Evolutionary conservation across 1,284 basidiomycete species (phyloP), one percentile per base, ranked within the genome.

Genomic region (Crucibulum cyathiforme): DNA sequence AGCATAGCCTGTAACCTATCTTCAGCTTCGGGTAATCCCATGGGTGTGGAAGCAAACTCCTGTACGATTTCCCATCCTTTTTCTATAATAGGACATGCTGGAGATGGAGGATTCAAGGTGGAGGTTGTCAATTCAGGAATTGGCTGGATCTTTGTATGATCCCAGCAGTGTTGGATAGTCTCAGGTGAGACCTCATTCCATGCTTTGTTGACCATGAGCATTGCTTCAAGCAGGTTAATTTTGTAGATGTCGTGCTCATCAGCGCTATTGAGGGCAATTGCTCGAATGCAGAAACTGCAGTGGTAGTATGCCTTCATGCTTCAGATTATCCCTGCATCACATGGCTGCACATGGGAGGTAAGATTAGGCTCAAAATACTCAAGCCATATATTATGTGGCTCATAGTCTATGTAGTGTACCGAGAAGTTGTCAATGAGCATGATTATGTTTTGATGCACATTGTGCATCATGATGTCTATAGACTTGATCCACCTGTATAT

Each of bases 241-340:
- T 74, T 64, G 51, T 73, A 77, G 47, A 77, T 72, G 15, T 74
- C 58, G 17, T 15, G 13, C 15, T 63, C 59, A 36, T 66, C 68
- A 35, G 61, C 63, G 12, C 73, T 67, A 57, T 77, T 66, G 8
- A 53, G 65, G 48, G 73, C 60, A 50, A 76, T 60, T 7, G 67
- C 66, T 4, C 55, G 59, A 12, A 37, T 50, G 13, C 57, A 64
- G 65, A 52, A 69, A 13, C 7, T 6, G n/a, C n/a, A n/a, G 68
- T 7, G 56, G 54, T 77, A 75, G 47, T 72, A 65, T 12, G 75
- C 77, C 63, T 77, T 77, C 63, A 74, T 72, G 47, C 66, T 66
- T 6, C 61, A 38, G 53, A 78, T 76, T 36, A 75, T 75, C 10
- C 77, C 74, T 6, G 63, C 64, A 61, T 78, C 69, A 13, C 63